Evolutionary conservation across 169 alveolate genomes (phyloP).

Genomic region (Cryptosporidium xiaoi): DNA sequence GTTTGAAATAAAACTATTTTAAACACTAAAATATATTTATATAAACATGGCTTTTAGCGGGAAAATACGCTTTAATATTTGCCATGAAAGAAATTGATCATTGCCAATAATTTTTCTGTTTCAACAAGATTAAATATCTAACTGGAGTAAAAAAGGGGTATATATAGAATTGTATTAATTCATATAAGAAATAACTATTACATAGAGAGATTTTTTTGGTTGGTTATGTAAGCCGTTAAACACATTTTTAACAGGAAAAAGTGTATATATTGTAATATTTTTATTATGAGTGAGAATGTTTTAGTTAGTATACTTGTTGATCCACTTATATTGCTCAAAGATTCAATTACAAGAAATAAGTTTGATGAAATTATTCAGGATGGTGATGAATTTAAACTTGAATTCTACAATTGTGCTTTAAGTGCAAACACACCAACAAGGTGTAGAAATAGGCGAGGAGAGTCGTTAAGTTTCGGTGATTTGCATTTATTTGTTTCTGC

Average conservation of each 20-base stretch:
- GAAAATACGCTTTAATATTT: no score
- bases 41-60: no score
- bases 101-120: no score
- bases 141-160: no score
- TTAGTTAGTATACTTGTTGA: slow-evolving; percentile 20
- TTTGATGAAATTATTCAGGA: slow-evolving; percentile 14
- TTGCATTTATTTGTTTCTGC: slow-evolving; percentile 42
- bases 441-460: slow-evolving; percentile 72
- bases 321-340: slow-evolving; percentile 53
- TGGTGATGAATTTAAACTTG: slow-evolving; percentile 21
- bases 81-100: no score
- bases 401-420: slow-evolving; percentile 44
- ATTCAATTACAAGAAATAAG: slow-evolving; percentile 36
- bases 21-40: no score
- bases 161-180: no score
- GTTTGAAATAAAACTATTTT: no score
- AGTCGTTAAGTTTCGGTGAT: slow-evolving; percentile 36
- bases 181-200: no score
- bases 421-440: slow-evolving; percentile 43
- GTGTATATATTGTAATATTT: no score
- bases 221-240: background rate
- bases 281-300: slow-evolving; percentile 49
- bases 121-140: no score
- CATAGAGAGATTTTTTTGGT: no score
- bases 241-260: background rate